These are phyloP conservation scores for Cystofilobasidium macerans DNA, from an alignment of 768 basidiomycete species.

Conservation along the genomic window DNA sequence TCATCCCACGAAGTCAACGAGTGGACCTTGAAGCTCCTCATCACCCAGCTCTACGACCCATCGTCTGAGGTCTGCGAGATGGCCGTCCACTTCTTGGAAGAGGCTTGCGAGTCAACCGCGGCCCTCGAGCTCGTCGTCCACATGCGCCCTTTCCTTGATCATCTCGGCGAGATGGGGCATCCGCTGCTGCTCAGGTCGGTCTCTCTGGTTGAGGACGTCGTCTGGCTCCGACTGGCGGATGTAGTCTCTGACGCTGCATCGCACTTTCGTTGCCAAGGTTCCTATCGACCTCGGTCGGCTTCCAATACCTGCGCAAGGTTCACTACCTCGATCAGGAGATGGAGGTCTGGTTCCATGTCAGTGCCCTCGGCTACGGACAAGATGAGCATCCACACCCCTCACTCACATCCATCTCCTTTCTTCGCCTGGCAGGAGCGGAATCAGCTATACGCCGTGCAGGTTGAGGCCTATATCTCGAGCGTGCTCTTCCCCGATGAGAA, in stretches of 20 bases:
- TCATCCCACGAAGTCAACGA: slow-evolving; percentile 53
- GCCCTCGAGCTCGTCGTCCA: slow-evolving; percentile 81
- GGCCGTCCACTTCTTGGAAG: slow-evolving; percentile 78
- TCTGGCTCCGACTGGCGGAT: neutral
- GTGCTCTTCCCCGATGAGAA: slow-evolving; percentile 52
- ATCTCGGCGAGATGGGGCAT: slow-evolving; percentile 85
- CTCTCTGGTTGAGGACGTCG: too few relatives aligned
- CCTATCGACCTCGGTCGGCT: slow-evolving; percentile 85
- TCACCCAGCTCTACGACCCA: slow-evolving; percentile 93
- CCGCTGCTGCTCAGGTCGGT: slow-evolving; percentile 72
- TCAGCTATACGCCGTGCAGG: slow-evolving; percentile 79
- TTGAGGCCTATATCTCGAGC: slow-evolving; percentile 80
- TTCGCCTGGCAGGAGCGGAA: slow-evolving; percentile 97
- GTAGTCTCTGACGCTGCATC: slow-evolving; percentile 15
- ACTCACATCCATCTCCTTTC: too few relatives aligned
- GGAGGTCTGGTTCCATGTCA: slow-evolving; percentile 89
- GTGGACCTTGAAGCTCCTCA: slow-evolving; percentile 80
- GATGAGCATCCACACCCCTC: too few relatives aligned
- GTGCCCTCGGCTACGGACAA: slow-evolving; percentile 36
- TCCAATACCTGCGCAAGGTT: slow-evolving; percentile 78
- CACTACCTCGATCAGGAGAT: slow-evolving; percentile 90
- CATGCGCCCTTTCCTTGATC: slow-evolving; percentile 89
- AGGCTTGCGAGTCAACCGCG: slow-evolving; percentile 73
- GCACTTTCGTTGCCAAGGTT: slow-evolving; percentile 49
- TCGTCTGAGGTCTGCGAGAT: slow-evolving; percentile 78